Evolutionary conservation across 352 stramenopile species (phyloP), one percentile per base, ranked within the genome.

Genomic region (Hyaloperonospora arabidopsidis): DNA sequence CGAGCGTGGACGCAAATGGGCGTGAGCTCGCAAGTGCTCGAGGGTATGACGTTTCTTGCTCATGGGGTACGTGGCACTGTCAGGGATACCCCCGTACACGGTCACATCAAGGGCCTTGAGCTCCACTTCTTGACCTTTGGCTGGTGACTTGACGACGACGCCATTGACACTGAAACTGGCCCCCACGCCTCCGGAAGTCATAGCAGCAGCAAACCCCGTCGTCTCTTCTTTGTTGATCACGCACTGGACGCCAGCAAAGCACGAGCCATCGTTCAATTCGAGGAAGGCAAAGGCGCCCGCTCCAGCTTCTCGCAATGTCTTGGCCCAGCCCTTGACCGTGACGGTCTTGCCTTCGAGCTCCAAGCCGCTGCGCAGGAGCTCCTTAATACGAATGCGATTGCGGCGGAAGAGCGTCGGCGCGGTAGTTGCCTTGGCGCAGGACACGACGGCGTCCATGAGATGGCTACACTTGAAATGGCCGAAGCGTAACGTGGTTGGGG

Each of bases 241-340:
- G 49, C 93, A 82, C 78, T 98, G 93, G 48, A 98, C 61, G 5
- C 77, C 82, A 34, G 70, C 65, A 47, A 93, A 84, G 65, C 72
- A 89, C 46, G 89, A 97, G 49, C 95, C 95, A 62, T 98, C 95
- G 70, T 96, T 97, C 43, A 98, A 63, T 70, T 97, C 91, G 29
- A 98, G 67, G 66, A 98, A 98, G 40, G 92, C 74, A 41, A 98
- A 84, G 36, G 89, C 76, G 29, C 86, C 88, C 39, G 94, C 93
- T 45, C 83, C 85, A 11, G 84, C 89, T 49, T 95, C 83, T 10
- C 93, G 85, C 29, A 95, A 65, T 25, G 92, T 98, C 63, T 96
- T 89, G 39, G 87, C 79, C 95, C 95, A 98, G 23, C 94, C 95
- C 61, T 93, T 95, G 54, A 98, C 86, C 12, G 78, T 95, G 28